A percentile compares a stretch with the other conserved stretches of the same genome.
Evolutionary conservation across 1,139 yeast species (phyloP).

Genomic region (Protomyces inundatus): DNA sequence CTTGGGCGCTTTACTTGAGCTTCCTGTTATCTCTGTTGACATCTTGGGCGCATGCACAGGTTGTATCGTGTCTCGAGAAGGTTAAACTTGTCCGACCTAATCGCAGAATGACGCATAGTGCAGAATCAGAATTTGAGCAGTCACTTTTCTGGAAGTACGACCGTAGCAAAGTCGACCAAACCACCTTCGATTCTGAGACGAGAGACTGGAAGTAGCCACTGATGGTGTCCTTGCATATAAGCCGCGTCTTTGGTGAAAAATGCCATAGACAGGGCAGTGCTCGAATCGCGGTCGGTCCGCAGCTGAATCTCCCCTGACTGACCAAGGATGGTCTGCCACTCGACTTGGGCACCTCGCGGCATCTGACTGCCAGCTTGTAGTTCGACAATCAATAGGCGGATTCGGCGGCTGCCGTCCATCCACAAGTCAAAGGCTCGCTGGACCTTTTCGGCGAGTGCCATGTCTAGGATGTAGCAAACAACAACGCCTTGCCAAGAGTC

Average conservation of each 20-base stretch:
- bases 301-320: background rate
- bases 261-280: background rate
- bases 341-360: slow-evolving; percentile 18
- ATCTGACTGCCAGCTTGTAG: slow-evolving; percentile 12
- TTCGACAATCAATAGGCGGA: background rate
- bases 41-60: too few species aligned
- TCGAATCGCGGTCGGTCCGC: background rate
- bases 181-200: background rate
- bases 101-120: too few species aligned
- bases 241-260: background rate
- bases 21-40: too few species aligned
- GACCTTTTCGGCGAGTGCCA: background rate
- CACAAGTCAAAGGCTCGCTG: background rate
- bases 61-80: too few species aligned
- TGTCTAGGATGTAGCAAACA: slow-evolving; percentile 7
- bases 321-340: slow-evolving; percentile 12
- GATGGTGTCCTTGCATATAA: background rate
- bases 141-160: too few species aligned
- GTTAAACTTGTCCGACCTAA: too few species aligned
- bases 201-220: background rate
- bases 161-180: too few species aligned
- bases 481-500: slow-evolving; percentile 1
- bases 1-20: too few species aligned
- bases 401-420: background rate
- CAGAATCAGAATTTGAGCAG: background rate